Percentiles rank a stretch among this genome's conserved stretches.
Conservation (phyloP, 1,284 basidiomycete species). For the Moniliella sp. region DNA sequence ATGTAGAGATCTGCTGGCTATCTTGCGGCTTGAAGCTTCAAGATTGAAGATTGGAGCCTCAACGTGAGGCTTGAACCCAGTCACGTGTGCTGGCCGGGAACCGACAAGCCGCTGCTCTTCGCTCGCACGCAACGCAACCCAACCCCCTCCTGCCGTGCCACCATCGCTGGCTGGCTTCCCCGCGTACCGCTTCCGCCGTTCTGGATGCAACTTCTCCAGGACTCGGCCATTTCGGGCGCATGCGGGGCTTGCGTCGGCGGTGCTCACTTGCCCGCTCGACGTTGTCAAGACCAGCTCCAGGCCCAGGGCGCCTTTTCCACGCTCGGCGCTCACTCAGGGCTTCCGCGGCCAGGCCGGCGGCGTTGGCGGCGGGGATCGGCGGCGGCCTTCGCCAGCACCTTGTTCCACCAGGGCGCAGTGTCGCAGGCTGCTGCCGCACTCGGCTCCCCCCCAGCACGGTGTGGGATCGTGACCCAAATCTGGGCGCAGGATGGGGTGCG, state of each 20-base stretch:
- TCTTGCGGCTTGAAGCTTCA: too few species aligned
- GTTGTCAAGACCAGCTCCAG: conserved; percentile 92
- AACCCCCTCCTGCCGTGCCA: too few species aligned
- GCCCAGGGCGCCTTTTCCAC: conserved; percentile 43
- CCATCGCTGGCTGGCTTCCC: too few species aligned
- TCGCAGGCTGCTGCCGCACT: neutral
- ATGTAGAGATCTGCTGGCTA: too few species aligned
- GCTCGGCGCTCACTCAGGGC: neutral
- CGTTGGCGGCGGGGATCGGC: neutral
- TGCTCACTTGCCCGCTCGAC: conserved; percentile 88
- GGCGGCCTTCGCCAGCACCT: neutral
- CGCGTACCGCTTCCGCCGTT: too few species aligned
- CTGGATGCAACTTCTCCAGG: too few species aligned
- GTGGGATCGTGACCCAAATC: conserved; percentile 11
- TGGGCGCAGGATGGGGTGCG: conserved; percentile 22
- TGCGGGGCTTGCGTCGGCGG: conserved; percentile 63
- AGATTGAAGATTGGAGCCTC: too few species aligned
- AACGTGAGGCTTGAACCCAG: too few species aligned
- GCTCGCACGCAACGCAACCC: too few species aligned
- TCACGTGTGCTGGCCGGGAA: too few species aligned
- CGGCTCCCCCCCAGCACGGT: neutral
- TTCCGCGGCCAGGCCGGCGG: neutral
- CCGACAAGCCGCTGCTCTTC: too few species aligned
- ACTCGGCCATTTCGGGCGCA: conserved; percentile 36
- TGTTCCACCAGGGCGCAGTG: neutral